Conservation (phyloP, 768 basidiomycete genomes). For the Suillus paluster region DNA sequence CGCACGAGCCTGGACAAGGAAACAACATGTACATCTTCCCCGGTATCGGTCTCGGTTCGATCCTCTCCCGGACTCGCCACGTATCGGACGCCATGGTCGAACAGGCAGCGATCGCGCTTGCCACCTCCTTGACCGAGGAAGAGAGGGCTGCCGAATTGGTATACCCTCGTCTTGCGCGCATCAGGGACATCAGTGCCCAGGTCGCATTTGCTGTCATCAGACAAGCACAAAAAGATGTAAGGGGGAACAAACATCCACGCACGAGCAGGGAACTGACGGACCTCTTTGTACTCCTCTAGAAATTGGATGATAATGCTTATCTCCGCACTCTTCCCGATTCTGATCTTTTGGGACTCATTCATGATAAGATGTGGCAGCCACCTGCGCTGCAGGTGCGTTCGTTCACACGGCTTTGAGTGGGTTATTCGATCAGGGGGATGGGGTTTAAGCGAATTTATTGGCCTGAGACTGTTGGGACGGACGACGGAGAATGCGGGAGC, state of each 20-base stretch:
- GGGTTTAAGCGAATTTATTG: neutral
- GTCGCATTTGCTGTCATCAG: constrained; percentile 68
- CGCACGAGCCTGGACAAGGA: constrained; percentile 71
- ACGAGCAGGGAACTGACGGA: constrained; percentile 1
- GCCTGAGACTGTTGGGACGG: neutral
- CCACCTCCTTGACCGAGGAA: constrained; percentile 56
- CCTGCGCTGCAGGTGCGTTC: constrained; percentile 8
- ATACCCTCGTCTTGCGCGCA: constrained; percentile 70
- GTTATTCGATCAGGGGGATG: neutral
- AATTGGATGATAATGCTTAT: constrained; percentile 48
- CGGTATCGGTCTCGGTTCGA: constrained; percentile 63
- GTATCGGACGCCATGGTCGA: constrained; percentile 76
- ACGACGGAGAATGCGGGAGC: neutral
- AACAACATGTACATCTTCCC: constrained; percentile 82
- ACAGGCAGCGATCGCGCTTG: constrained; percentile 63
- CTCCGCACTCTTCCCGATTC: constrained; percentile 54
- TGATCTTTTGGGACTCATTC: constrained; percentile 52
- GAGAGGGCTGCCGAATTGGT: constrained; percentile 60
- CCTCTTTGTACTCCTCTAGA: constrained; percentile 31
- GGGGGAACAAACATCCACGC: constrained; percentile 18
- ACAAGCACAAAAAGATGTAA: constrained; percentile 65
- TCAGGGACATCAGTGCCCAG: constrained; percentile 65
- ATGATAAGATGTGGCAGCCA: constrained; percentile 62
- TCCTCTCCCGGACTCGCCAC: constrained; percentile 58
- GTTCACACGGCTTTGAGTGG: constrained; percentile 21